Evolutionary conservation across 176 grass and related monocot species (phyloP).

Genomic region (Zea luxurians): DNA sequence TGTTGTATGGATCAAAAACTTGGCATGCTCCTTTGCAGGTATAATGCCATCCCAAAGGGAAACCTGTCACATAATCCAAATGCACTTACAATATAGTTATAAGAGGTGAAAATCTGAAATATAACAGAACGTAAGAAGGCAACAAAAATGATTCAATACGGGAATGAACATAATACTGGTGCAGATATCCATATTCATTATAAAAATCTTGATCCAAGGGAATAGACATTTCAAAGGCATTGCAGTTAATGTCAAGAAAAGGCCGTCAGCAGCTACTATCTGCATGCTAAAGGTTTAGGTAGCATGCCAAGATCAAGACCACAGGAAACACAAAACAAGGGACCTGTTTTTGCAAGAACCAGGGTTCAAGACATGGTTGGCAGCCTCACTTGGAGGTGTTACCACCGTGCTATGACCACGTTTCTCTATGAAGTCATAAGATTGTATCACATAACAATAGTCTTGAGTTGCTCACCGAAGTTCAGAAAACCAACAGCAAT

Average conservation of each 20-base stretch:
- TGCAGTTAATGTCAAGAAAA: neutral
- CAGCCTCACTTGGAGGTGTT: neutral
- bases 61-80: constrained; percentile 53
- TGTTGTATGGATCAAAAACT: constrained; percentile 95
- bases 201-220: neutral
- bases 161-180: neutral
- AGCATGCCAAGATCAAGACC: neutral
- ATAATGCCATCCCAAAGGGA: constrained; percentile 99
- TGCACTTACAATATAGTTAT: neutral
- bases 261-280: neutral
- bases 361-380: neutral
- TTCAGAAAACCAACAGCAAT: neutral
- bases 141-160: neutral
- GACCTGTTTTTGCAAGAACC: neutral
- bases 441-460: neutral
- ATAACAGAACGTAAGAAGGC: neutral
- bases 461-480: neutral
- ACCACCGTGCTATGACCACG: neutral
- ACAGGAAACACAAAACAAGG: neutral
- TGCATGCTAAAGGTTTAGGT: neutral
- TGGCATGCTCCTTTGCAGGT: constrained; percentile 82
- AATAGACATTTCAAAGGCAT: neutral
- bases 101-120: neutral
- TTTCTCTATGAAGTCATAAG: neutral
- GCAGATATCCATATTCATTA: neutral